Percentiles rank a stretch among this genome's conserved stretches.
phyloP scores from a whole-genome alignment of 768 basidiomycete species.

The Tremella fuciformis region DNA sequence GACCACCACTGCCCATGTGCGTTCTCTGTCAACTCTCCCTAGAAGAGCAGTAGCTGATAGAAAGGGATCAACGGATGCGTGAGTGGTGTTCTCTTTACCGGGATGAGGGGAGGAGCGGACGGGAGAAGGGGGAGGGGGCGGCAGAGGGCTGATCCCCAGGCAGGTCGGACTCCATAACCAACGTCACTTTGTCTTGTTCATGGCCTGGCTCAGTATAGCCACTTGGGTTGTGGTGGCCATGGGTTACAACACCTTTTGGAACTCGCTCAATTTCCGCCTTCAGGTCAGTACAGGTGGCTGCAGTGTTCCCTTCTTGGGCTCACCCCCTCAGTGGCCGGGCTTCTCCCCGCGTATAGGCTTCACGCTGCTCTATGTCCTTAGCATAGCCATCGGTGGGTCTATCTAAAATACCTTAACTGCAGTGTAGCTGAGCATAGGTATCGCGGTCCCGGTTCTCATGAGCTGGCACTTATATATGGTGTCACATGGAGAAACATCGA shows the following conservation, averaged over 20 bases:
- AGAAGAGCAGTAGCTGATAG: constrained; percentile 2
- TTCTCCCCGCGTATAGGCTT: constrained; percentile 67
- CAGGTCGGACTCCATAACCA: constrained; percentile 85
- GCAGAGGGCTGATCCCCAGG: background rate
- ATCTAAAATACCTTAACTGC: constrained; percentile 30
- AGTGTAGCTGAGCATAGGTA: constrained; percentile 19
- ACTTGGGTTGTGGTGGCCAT: constrained; percentile 62
- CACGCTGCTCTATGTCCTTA: constrained; percentile 72
- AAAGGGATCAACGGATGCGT: constrained; percentile 94
- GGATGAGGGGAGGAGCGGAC: too few species aligned
- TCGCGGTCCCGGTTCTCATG: constrained; percentile 44
- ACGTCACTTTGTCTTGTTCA: constrained; percentile 91
- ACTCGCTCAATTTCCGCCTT: constrained; percentile 58
- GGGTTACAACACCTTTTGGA: constrained; percentile 64
- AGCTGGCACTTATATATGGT: constrained; percentile 60
- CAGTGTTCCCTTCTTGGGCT: background rate
- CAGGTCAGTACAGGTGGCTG: constrained; percentile 13
- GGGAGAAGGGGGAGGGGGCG: background rate
- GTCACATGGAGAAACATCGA: constrained; percentile 73
- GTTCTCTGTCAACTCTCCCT: constrained; percentile 23
- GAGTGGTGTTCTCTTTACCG: constrained; percentile 15
- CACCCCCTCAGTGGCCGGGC: constrained; percentile 56
- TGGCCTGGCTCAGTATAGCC: constrained; percentile 75
- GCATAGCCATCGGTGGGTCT: constrained; percentile 67
- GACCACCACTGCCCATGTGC: constrained; percentile 54